Evolutionary conservation across 306 rosid genomes (phyloP), one percentile per base, ranked within the genome.

Genomic region (Inga oerstediana): DNA sequence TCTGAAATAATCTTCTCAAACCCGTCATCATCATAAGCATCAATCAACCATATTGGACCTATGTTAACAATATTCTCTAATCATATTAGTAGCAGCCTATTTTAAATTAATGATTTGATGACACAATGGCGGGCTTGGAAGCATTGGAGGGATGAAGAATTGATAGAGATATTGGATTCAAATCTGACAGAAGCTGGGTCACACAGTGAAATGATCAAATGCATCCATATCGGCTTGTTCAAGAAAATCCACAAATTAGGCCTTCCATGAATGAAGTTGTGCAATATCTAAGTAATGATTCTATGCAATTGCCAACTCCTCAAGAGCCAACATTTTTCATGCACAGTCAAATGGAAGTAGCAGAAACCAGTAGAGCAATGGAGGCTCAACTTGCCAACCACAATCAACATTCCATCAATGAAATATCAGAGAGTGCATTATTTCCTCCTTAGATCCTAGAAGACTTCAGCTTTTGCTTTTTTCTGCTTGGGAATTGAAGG

Each of bases 101-200:
- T 44, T 44, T 44, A 46, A 46, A 11, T 37, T 5, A 35, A 35
- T 69, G 17, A 37, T 39, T 69, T 72, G 2, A 24, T 72, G 2
- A 24, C 76, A 45, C 13, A 46, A 13, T 24, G 15, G 13, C 46
- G 80, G 88, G 87, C 78, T 64, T 89, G 91, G 91, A 86, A 56
- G 49, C 76, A 54, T n/a, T n/a, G n/a, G n/a, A n/a, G n/a, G n/a
- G n/a, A n/a, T 3, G 82, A 83, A 54, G 24, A 8, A 4, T 22
- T 75, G 2, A 58, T 54, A 9, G 86, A 80, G 7, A 65, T 88
- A 46, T 39, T 84, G 86, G 91, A 90, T 79, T 89, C 83, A 8
- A 46, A 49, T 8, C 1, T 90, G 17, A 14, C 8, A 46, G 48
- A 74, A 12, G 75, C 72, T 0, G 22, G 20, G 59, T 3, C 17